Base-by-base conservation (phyloP, 176 grass and related monocot genomes). In the Urochloa ruziziensis region DNA sequence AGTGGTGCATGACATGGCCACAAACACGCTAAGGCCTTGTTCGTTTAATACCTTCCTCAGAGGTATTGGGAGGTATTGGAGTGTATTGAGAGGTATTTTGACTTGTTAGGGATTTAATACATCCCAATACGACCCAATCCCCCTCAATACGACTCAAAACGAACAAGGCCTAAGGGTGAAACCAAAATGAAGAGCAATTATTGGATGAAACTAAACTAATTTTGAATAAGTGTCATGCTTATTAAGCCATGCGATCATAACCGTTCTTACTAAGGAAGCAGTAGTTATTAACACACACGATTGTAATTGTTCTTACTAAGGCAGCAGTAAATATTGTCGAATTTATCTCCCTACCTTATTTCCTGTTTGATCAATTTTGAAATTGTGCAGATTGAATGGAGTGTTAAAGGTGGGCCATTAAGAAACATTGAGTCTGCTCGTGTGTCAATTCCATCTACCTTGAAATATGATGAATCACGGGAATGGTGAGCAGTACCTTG, bases 341-440 rank as follows among this genome's bases (percentile, higher is more conserved):
- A 81, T 58, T 70, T 67, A 29, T 48, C 32, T 72, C 16, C 30
- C 65, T 39, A 54, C 56, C 25, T 40, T 83, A 37, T 69, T 69
- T 80, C 13, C 73, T 89, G 60, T 61, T 68, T 74, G 70, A 46
- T 56, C 21, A 76, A 36, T 70, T 71, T 57, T 0, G 8, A 69
- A 85, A 71, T 82, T 62, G 63, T 49, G 35, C 80, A 99, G 93
- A 90, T 96, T 86, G 93, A 96, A 80, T 96, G 89, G 91, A 94
- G 83, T 75, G 87, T 99, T 52, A 99, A 92, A 94, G 83, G 89
- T 78, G 93, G 91, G 2, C 85, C 89, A 6, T 73, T 99, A 82
- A 88, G 93, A 74, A 99, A 96, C 67, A 69, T 92, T 48, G 96
- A 99, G 23, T 99, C 96, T 79, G 93, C 96, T 54, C 87, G 93